Conservation (phyloP, 495 filamentous ascomycete genomes). For the Cercophora samala region DNA sequence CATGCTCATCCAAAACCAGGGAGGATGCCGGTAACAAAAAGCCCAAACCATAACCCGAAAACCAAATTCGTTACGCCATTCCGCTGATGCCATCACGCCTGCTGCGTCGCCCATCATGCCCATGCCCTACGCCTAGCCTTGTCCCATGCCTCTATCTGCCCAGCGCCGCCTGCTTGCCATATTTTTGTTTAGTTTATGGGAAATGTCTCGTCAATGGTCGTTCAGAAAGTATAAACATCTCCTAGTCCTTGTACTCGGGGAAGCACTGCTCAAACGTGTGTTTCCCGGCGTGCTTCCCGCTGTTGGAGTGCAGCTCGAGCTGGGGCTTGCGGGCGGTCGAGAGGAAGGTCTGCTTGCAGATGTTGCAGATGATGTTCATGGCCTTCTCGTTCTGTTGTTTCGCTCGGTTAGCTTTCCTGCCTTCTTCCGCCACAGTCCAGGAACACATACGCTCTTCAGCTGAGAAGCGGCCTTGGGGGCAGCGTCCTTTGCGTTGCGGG, state of each 20-base stretch:
- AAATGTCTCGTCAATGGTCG: not conserved
- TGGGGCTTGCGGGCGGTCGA: slow-evolving; percentile 48
- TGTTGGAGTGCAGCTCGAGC: slow-evolving; percentile 23
- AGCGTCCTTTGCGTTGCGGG: slow-evolving; percentile 50
- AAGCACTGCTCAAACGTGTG: slow-evolving; percentile 53
- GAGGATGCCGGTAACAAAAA: not conserved
- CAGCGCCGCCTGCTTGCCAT: not conserved
- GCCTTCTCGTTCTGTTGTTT: slow-evolving; percentile 46
- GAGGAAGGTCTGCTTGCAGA: slow-evolving; percentile 56
- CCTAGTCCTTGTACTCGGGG: slow-evolving; percentile 39
- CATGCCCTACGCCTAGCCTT: not conserved
- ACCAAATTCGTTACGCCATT: not conserved
- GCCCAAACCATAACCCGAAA: not conserved
- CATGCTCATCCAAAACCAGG: not conserved
- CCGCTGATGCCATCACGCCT: not conserved
- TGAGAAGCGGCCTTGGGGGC: slow-evolving; percentile 53
- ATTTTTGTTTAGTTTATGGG: not conserved
- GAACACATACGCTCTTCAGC: slow-evolving; percentile 48
- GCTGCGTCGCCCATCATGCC: not conserved
- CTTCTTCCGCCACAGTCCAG: not conserved
- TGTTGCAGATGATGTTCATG: slow-evolving; percentile 55
- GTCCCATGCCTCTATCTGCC: not conserved
- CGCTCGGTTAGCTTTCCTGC: slow-evolving; percentile 3
- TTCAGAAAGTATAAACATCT: not conserved
- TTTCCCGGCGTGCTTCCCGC: slow-evolving; percentile 21